A percentile compares a stretch with the other conserved stretches of the same genome.
Conservation (phyloP, 371 early-diverging fungal species). For the Apophysomyces sp. region DNA sequence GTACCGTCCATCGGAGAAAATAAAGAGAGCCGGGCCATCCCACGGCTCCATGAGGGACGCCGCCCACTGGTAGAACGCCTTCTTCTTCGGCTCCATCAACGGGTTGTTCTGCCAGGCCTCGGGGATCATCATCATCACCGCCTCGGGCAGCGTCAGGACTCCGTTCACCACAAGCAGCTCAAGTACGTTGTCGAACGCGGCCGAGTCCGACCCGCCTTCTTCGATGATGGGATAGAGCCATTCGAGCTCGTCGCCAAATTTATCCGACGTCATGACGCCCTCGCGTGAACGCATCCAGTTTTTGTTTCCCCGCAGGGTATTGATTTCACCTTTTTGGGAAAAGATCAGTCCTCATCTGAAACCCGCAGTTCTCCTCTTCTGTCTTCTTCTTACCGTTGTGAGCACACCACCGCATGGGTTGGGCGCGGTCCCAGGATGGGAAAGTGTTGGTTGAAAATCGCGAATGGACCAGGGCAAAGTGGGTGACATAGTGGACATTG, state of each 20-base stretch:
- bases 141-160: constrained; percentile 85
- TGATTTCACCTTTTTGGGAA: constrained; percentile 73
- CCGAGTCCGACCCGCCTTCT: constrained; percentile 91
- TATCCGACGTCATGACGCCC: constrained; percentile 79
- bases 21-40: constrained; percentile 96
- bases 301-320: constrained; percentile 94
- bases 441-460: constrained; percentile 38
- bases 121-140: constrained; percentile 95
- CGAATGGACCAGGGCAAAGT: constrained; percentile 82
- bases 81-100: constrained; percentile 78
- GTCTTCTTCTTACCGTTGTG: constrained; percentile 91
- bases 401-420: constrained; percentile 93
- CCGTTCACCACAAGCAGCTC: constrained; percentile 89
- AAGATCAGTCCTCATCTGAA: too few relatives aligned
- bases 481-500: constrained; percentile 72
- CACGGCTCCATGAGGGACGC: constrained; percentile 95
- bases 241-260: constrained; percentile 76
- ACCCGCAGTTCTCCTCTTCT: too few relatives aligned
- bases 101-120: constrained; percentile 93
- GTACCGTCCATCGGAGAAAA: constrained; percentile 93
- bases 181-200: constrained; percentile 91
- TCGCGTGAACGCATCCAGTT: constrained; percentile 97
- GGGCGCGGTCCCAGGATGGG: constrained; percentile 83
- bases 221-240: constrained; percentile 89
- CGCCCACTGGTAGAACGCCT: constrained; percentile 93